phyloP scores from a whole-genome alignment of 805 yeast species.

The Suhomyces pyralidae region DNA sequence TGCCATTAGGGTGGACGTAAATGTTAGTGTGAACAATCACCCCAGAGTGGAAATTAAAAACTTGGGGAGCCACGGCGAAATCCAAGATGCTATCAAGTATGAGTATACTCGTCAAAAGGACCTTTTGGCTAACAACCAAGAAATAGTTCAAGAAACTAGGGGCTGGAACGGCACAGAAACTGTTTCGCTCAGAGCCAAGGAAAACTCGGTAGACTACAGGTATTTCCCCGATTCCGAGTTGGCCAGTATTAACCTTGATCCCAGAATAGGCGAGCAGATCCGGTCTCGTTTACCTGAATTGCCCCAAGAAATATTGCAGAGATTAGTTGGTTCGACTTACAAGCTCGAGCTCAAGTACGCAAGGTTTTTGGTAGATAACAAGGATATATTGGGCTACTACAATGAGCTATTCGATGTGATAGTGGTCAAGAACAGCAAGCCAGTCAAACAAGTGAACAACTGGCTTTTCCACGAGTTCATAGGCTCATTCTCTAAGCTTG shows the following conservation, averaged over 20 bases:
- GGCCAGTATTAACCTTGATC: slow-evolving; percentile 51
- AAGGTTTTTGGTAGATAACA: slow-evolving; percentile 55
- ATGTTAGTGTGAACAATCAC: slow-evolving; percentile 72
- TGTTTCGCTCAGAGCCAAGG: slow-evolving; percentile 67
- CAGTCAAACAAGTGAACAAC: slow-evolving; percentile 51
- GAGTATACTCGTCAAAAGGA: slow-evolving; percentile 72
- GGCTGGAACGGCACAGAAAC: slow-evolving; percentile 88
- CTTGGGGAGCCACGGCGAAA: slow-evolving; percentile 78
- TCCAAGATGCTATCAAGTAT: slow-evolving; percentile 65
- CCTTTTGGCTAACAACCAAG: slow-evolving; percentile 35
- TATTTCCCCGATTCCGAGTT: slow-evolving; percentile 95
- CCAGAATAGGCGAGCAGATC: slow-evolving; percentile 42
- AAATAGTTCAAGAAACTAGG: slow-evolving; percentile 63
- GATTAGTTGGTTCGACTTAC: slow-evolving; percentile 49
- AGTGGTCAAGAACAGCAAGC: slow-evolving; percentile 16
- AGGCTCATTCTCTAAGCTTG: slow-evolving; percentile 61
- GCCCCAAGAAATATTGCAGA: slow-evolving; percentile 57
- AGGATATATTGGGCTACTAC: slow-evolving; percentile 52
- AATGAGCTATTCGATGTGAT: slow-evolving; percentile 32
- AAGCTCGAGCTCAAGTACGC: slow-evolving; percentile 71
- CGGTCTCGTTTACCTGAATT: slow-evolving; percentile 47
- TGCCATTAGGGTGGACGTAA: slow-evolving; percentile 92
- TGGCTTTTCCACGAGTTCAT: slow-evolving; percentile 83
- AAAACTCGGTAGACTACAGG: slow-evolving; percentile 79
- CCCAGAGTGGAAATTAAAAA: slow-evolving; percentile 87